These are phyloP conservation scores for Amylostereum chailletii DNA, from an alignment of 1,284 basidiomycete genomes.

Conservation along the genomic window DNA sequence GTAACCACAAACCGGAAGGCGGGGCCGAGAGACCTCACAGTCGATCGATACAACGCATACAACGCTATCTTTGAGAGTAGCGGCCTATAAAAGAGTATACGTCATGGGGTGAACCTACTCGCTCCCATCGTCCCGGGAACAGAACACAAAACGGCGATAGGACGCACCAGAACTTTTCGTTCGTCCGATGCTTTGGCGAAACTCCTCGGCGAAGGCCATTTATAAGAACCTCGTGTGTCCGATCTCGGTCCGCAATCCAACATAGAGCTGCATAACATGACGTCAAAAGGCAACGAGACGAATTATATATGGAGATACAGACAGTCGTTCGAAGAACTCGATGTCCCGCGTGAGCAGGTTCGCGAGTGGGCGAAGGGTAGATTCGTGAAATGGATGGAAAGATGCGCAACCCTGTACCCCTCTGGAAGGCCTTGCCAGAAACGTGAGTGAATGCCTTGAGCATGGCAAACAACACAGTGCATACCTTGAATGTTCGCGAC, in stretches of 20 bases:
- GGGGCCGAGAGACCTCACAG: slow-evolving; percentile 1
- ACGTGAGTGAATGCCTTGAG: neutral
- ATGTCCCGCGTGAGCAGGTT: slow-evolving; percentile 21
- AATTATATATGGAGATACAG: slow-evolving; percentile 12
- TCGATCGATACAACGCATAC: slow-evolving; percentile 14
- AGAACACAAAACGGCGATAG: neutral
- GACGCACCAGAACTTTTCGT: slow-evolving; percentile 51
- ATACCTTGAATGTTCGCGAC: slow-evolving; percentile 30
- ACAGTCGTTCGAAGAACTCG: slow-evolving; percentile 63
- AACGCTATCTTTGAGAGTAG: slow-evolving; percentile 23
- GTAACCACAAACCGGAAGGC: neutral
- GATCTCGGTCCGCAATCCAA: slow-evolving; percentile 48
- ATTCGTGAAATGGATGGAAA: slow-evolving; percentile 48
- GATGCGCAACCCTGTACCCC: slow-evolving; percentile 38
- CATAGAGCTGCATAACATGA: slow-evolving; percentile 43
- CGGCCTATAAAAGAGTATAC: slow-evolving; percentile 15
- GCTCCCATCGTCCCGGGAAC: neutral
- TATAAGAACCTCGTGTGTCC: slow-evolving; percentile 51
- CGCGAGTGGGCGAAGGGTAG: slow-evolving; percentile 55
- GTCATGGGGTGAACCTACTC: neutral
- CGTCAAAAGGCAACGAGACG: slow-evolving; percentile 3
- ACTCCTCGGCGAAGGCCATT: slow-evolving; percentile 73
- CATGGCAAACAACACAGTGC: slow-evolving; percentile 1
- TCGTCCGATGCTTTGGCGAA: slow-evolving; percentile 55
- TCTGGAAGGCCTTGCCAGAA: slow-evolving; percentile 28